Base-by-base conservation (phyloP, 1,139 yeast species). In the Lizanozyma gosingica region DNA sequence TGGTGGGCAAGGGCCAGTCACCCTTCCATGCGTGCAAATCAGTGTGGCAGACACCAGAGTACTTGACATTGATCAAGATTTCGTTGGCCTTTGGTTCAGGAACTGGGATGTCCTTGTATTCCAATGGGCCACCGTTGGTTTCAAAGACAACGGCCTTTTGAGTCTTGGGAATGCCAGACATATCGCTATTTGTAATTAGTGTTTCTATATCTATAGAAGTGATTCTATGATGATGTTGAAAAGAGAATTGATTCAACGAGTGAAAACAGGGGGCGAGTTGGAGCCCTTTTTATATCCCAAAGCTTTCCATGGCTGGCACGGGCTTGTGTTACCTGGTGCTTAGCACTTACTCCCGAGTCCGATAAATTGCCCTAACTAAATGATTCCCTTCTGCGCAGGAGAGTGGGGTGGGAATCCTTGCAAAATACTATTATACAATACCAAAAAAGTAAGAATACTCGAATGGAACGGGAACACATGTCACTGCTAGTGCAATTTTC, bases 121-220 rank as follows among this genome's bases (percentile, higher is more conserved):
- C 58, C 49, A 82, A 65, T 34, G 77, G 76, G 50, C 90, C 90
- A 45, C 82, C 80, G 63, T 71, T 70, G 52, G 71, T 74, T 54
- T 81, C 84, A 59, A 83, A 83, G 51, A 83, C 65, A 44, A 83
- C 80, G 39, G 82, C 94, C 61, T 79, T 81, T 63, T 82, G 88
- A 40, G 77, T 78, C 45, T 65, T 63, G 56, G 90, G 88, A 47
- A 80, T 65, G 33, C 11, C 29, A 22, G 11, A 6, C 29, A 22
- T 22, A 22, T 22, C 11, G 11, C 11, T 6, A 22, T 22, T 22
- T 22, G 29, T 22, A 22, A 6, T 22, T 22, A 22, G 53, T 22
- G 29, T 29, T 51, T 22, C 29, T 22, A 22, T 22, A 22, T n/a
- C n/a, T n/a, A n/a, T n/a, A n/a, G n/a, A n/a, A n/a, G n/a, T n/a